These are phyloP conservation scores for Barnettozyma populi DNA, from an alignment of 805 yeast species.

Conservation along the genomic window DNA sequence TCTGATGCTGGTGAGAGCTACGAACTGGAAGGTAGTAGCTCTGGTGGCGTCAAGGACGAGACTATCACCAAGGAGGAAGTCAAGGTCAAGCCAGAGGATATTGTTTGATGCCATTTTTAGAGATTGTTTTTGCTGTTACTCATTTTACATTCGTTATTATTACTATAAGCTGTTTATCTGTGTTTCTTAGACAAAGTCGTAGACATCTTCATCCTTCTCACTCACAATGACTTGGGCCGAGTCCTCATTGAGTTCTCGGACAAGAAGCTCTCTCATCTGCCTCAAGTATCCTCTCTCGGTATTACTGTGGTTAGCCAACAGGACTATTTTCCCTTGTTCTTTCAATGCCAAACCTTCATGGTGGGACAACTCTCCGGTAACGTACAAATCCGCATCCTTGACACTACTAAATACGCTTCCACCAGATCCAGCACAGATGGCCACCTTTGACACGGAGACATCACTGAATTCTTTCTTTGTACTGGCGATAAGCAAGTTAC, in stretches of 20 bases:
- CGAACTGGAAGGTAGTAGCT: slow-evolving; percentile 31
- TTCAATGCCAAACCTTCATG: slow-evolving; percentile 75
- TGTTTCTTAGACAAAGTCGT: slow-evolving; percentile 11
- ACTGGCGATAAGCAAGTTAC: slow-evolving; percentile 59
- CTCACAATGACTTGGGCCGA: slow-evolving; percentile 15
- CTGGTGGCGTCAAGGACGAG: slow-evolving; percentile 26
- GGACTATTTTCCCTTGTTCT: slow-evolving; percentile 67
- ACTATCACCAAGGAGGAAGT: not conserved
- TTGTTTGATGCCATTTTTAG: not conserved
- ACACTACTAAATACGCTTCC: slow-evolving; percentile 64
- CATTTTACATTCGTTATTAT: not conserved
- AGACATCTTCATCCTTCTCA: slow-evolving; percentile 22
- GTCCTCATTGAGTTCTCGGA: slow-evolving; percentile 7
- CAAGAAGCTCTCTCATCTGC: slow-evolving; percentile 40
- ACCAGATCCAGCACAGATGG: slow-evolving; percentile 96
- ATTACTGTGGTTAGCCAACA: slow-evolving; percentile 85
- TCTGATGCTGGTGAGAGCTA: slow-evolving; percentile 22
- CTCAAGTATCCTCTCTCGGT: slow-evolving; percentile 83
- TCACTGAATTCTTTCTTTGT: slow-evolving; percentile 18
- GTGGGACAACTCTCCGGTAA: slow-evolving; percentile 93
- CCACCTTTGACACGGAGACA: slow-evolving; percentile 46
- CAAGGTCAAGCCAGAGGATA: not conserved
- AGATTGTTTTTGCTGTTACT: not conserved
- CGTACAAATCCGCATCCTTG: slow-evolving; percentile 55
- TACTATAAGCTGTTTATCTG: not conserved